phyloP scores from a whole-genome alignment of 2,329 filamentous ascomycete species.

The Claviceps citrina region DNA sequence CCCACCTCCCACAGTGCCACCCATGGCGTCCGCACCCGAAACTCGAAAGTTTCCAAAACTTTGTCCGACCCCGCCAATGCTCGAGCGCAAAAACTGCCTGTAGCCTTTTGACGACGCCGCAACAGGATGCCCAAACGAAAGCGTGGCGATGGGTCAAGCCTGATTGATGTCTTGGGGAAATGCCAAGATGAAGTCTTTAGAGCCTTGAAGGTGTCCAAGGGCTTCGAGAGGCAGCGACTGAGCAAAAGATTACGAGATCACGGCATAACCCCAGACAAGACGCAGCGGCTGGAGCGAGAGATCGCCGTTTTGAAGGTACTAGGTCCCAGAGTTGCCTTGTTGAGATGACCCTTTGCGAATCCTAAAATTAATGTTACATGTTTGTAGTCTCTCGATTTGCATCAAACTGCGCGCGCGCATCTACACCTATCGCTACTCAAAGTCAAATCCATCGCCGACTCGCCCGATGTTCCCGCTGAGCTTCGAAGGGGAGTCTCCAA shows the following conservation, averaged over 20 bases:
- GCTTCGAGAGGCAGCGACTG: constrained; percentile 64
- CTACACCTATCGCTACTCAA: constrained; percentile 38
- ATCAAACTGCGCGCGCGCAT: constrained; percentile 41
- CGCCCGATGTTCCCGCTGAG: constrained; percentile 32
- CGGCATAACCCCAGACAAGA: constrained; percentile 31
- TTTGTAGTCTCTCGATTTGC: constrained; percentile 38
- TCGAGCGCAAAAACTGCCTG: neutral
- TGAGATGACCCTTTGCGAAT: too few species aligned
- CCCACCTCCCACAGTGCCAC: neutral
- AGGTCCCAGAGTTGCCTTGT: too few species aligned
- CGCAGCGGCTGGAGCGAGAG: constrained; percentile 47
- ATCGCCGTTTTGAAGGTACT: constrained; percentile 38
- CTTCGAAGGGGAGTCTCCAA: constrained; percentile 33
- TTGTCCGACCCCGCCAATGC: neutral
- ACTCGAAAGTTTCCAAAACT: neutral
- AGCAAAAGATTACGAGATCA: constrained; percentile 41
- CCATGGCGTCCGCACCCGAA: neutral
- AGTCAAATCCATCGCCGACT: constrained; percentile 36
- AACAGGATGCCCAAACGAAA: constrained; percentile 42
- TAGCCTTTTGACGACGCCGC: neutral
- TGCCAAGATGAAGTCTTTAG: constrained; percentile 45
- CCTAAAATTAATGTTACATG: too few species aligned
- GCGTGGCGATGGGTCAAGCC: constrained; percentile 27
- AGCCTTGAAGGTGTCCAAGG: constrained; percentile 57
- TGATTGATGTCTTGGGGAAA: constrained; percentile 37